These are phyloP conservation scores for Solanum chilense DNA, from an alignment of 257 asterid species.

Conservation along the genomic window DNA sequence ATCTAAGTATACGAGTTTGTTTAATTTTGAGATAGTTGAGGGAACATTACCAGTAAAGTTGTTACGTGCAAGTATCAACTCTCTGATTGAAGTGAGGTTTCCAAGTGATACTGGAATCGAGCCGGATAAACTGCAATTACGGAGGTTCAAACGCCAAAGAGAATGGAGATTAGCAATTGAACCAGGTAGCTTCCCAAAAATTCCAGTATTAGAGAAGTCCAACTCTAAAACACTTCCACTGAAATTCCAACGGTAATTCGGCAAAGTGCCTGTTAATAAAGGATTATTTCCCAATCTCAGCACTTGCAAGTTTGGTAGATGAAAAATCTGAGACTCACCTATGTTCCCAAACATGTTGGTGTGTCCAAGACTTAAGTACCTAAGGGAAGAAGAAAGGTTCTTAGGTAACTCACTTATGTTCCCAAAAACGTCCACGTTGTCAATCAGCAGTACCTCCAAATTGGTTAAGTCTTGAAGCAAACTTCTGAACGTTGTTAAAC, in stretches of 20 bases:
- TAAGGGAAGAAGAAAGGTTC: neutral
- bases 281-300: too few relatives aligned
- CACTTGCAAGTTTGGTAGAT: too few relatives aligned
- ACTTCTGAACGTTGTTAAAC: neutral
- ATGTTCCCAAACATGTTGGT: neutral
- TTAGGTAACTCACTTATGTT: neutral
- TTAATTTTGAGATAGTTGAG: neutral
- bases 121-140: too few relatives aligned
- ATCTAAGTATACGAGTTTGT: neutral
- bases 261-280: too few relatives aligned
- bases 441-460: neutral
- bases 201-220: too few relatives aligned
- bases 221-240: too few relatives aligned
- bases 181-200: neutral
- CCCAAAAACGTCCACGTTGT: too few relatives aligned
- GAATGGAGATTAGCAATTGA: neutral
- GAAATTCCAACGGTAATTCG: too few relatives aligned
- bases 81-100: neutral
- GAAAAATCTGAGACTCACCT: too few relatives aligned
- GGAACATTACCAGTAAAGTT: neutral
- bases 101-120: neutral
- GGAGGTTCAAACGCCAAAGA: too few relatives aligned
- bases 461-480: neutral
- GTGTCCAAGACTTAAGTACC: neutral
- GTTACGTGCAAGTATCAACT: neutral